Conservation (phyloP, 179 eudicot species). For the Beta lomatogona region DNA sequence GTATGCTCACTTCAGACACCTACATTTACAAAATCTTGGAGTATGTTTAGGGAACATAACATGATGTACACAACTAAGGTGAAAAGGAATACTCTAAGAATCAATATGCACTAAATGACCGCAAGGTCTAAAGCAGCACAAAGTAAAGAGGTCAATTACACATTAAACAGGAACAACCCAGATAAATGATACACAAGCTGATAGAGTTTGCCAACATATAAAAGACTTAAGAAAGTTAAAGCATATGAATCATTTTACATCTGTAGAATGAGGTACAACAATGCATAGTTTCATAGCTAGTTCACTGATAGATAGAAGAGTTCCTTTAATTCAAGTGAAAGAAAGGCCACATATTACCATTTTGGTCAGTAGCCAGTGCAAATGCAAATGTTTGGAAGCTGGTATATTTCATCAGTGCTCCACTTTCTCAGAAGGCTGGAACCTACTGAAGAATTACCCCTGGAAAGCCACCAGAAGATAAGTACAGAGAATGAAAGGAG, state of each 20-base stretch:
- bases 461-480: neutral
- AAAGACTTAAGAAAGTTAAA: neutral
- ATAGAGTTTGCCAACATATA: neutral
- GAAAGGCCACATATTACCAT: neutral
- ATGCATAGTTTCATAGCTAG: neutral
- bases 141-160: neutral
- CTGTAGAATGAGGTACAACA: neutral
- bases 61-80: neutral
- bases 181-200: neutral
- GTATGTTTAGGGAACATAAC: slow-evolving; percentile 1
- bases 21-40: slow-evolving; percentile 29
- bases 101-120: slow-evolving; percentile 10
- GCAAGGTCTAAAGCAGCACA: neutral
- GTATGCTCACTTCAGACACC: slow-evolving; percentile 89
- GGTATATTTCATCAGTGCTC: neutral
- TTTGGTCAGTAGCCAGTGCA: neutral
- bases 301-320: neutral
- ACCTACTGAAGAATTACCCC: neutral
- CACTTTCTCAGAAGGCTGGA: neutral
- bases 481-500: neutral
- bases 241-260: neutral
- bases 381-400: neutral
- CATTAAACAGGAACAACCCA: neutral
- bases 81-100: neutral
- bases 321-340: too few relatives aligned